These are phyloP conservation scores for Aspergillus phoenicis DNA, from an alignment of 2,329 filamentous ascomycete genomes.

Conservation along the genomic window DNA sequence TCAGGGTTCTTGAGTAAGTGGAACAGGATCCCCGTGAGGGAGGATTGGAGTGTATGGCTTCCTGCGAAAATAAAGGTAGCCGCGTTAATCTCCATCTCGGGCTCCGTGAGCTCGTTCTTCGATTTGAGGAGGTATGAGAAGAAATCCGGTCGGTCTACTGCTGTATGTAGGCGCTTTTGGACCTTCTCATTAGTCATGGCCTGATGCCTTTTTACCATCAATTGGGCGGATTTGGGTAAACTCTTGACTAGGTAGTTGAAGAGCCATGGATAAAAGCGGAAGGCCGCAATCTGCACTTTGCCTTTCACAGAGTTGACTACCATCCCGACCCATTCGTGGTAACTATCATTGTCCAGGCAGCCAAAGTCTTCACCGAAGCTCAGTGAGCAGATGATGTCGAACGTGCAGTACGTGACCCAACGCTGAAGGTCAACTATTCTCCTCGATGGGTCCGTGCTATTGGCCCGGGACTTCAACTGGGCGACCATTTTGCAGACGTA, in stretches of 20 bases:
- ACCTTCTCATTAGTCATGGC: not conserved
- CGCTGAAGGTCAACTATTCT: slow-evolving; percentile 30
- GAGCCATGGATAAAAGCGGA: not conserved
- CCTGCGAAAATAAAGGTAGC: not conserved
- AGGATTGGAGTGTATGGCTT: not conserved
- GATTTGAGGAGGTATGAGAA: not conserved
- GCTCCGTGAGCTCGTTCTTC: not conserved
- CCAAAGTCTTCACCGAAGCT: slow-evolving; percentile 46
- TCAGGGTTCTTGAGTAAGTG: not conserved
- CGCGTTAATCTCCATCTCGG: not conserved
- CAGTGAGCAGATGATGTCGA: slow-evolving; percentile 47
- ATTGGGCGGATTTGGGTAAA: not conserved
- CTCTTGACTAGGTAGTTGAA: not conserved
- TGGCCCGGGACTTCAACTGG: not conserved
- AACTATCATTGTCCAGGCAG: slow-evolving; percentile 37
- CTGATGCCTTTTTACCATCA: not conserved
- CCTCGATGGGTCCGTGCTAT: not conserved
- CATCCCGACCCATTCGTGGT: slow-evolving; percentile 44
- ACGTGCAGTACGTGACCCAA: slow-evolving; percentile 42
- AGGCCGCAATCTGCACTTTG: not conserved
- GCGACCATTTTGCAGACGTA: slow-evolving; percentile 36
- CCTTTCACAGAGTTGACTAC: slow-evolving; percentile 5
- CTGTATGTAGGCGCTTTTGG: not conserved
- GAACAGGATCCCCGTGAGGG: not conserved
- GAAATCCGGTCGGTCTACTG: not conserved